phyloP scores from a whole-genome alignment of 345 rosid species.

The Erodium maritimum region DNA sequence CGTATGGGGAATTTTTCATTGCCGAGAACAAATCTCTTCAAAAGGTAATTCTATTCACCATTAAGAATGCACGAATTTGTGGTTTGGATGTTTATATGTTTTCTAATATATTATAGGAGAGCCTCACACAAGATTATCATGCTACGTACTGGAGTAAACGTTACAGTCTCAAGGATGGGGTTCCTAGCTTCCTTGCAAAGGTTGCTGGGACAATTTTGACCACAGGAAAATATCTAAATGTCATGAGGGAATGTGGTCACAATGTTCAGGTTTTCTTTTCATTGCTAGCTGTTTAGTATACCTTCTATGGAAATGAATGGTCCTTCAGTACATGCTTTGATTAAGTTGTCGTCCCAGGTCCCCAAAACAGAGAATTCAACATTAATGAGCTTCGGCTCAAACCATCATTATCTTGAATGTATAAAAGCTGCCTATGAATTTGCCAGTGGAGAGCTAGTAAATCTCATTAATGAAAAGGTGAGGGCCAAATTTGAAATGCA shows the following conservation, averaged over 20 bases:
- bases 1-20: constrained; percentile 94
- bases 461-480: constrained; percentile 81
- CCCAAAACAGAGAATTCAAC: constrained; percentile 78
- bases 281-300: not conserved
- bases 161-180: constrained; percentile 83
- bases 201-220: constrained; percentile 87
- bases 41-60: constrained; percentile 40
- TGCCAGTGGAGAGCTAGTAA: constrained; percentile 72
- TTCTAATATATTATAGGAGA: constrained; percentile 38
- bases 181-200: constrained; percentile 93
- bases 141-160: constrained; percentile 82
- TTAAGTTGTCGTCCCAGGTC: constrained; percentile 31
- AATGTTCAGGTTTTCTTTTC: constrained; percentile 58
- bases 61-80: no score
- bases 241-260: constrained; percentile 99
- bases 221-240: constrained; percentile 89
- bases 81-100: not conserved
- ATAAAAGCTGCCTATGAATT: constrained; percentile 85
- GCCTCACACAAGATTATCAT: constrained; percentile 80
- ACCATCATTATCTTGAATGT: constrained; percentile 94
- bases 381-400: constrained; percentile 67
- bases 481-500: not conserved
- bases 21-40: constrained; percentile 79
- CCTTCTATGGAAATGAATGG: constrained; percentile 1
- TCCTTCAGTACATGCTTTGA: constrained; percentile 7